A percentile compares a stretch with the other conserved stretches of the same genome.
phyloP scores from a whole-genome alignment of 257 asterid genomes.

The Solanum virginianum region DNA sequence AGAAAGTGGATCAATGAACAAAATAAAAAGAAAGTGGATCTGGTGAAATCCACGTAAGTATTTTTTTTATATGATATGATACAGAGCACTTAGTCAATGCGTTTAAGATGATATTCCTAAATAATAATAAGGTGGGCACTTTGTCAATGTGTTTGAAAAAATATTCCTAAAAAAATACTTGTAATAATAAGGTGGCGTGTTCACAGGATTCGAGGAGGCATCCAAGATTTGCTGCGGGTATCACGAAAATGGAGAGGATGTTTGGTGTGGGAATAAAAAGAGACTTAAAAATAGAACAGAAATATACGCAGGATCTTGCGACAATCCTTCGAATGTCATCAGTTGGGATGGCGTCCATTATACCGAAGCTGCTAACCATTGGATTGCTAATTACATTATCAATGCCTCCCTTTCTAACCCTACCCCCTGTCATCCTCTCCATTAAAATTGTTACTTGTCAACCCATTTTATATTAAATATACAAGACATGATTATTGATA shows the following conservation, averaged over 20 bases:
- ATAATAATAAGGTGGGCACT: background rate
- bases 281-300: conserved; percentile 16
- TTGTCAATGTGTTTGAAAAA: background rate
- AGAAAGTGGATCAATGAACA: background rate
- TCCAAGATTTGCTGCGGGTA: conserved; percentile 29
- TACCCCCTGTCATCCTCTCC: background rate
- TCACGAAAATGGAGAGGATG: conserved; percentile 10
- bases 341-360: conserved; percentile 13
- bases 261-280: conserved; percentile 31
- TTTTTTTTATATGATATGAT: background rate
- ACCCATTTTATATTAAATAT: background rate
- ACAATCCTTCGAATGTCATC: conserved; percentile 13
- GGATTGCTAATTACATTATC: conserved; percentile 3
- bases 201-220: conserved; percentile 30
- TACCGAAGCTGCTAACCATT: conserved; percentile 7
- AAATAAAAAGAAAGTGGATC: background rate
- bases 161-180: too few species aligned
- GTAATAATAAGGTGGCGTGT: background rate
- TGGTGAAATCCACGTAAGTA: background rate
- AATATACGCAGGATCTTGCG: conserved; percentile 22
- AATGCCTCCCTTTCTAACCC: conserved; percentile 5
- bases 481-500: too few species aligned
- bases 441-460: background rate
- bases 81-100: background rate
- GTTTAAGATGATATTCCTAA: background rate